phyloP scores from a whole-genome alignment of 768 basidiomycete species.

The Lactarius akahatsu region DNA sequence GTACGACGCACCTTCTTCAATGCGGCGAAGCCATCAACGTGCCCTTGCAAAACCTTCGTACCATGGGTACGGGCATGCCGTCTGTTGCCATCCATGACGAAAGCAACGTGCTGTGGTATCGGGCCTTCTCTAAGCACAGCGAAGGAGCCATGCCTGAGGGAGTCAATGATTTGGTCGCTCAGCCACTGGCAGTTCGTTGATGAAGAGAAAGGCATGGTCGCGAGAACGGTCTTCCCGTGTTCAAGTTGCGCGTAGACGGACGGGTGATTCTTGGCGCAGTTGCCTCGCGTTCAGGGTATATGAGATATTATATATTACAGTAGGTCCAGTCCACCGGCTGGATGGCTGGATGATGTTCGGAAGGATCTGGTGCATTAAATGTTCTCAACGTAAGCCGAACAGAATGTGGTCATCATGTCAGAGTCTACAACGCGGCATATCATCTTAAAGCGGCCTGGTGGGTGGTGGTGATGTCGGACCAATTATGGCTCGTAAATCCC shows the following conservation, averaged over 20 bases:
- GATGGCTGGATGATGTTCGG: no score
- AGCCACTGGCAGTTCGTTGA: conserved; percentile 28
- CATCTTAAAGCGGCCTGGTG: neutral
- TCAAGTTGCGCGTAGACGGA: neutral
- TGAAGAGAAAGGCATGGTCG: conserved; percentile 28
- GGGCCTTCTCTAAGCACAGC: conserved; percentile 76
- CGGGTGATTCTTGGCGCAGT: no score
- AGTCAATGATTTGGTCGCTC: conserved; percentile 25
- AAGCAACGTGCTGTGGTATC: conserved; percentile 85
- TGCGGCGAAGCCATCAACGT: conserved; percentile 78
- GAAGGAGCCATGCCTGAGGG: conserved; percentile 51
- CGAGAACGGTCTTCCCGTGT: neutral
- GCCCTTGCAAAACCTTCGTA: conserved; percentile 71
- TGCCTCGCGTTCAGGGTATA: neutral
- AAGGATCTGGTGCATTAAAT: neutral
- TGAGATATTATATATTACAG: neutral
- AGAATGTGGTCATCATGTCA: neutral
- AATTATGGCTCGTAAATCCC: no score
- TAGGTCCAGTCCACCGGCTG: no score
- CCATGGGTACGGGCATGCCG: conserved; percentile 76
- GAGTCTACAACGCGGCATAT: neutral
- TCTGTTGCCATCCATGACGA: conserved; percentile 97
- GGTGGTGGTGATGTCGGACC: no score
- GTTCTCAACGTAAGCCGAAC: neutral
- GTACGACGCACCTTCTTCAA: conserved; percentile 63